These are phyloP conservation scores for Taphrina pruni DNA, from an alignment of 1,139 yeast genomes.

Conservation along the genomic window DNA sequence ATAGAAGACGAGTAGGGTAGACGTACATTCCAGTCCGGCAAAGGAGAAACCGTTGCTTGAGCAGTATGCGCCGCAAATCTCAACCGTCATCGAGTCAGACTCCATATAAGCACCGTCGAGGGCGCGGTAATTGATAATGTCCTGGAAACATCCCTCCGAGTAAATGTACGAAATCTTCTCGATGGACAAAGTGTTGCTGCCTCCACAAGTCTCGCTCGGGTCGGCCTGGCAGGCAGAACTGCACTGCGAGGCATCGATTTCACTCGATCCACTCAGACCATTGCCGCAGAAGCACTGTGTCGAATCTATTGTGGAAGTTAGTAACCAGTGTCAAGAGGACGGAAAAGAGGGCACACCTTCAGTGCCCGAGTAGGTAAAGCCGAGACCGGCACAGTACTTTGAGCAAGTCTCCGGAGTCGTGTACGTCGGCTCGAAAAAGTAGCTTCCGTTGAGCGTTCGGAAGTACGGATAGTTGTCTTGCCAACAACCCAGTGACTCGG, in stretches of 20 bases:
- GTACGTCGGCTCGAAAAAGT: constrained; percentile 23
- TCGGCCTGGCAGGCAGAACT: constrained; percentile 23
- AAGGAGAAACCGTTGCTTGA: neutral
- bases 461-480: constrained; percentile 9
- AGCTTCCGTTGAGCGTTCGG: constrained; percentile 19
- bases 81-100: constrained; percentile 18
- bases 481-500: constrained; percentile 9
- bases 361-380: constrained; percentile 15
- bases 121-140: constrained; percentile 27
- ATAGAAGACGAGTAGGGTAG: neutral
- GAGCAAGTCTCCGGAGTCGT: constrained; percentile 24
- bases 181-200: constrained; percentile 19
- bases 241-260: constrained; percentile 16
- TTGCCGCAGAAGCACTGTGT: constrained; percentile 24
- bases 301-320: neutral
- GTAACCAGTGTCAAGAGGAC: too few relatives aligned
- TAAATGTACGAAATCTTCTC: constrained; percentile 15
- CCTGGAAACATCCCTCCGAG: constrained; percentile 24
- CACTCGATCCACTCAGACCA: constrained; percentile 2
- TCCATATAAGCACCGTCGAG: constrained; percentile 4
- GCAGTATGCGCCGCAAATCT: constrained; percentile 5
- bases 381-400: constrained; percentile 25
- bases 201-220: constrained; percentile 27
- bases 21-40: constrained; percentile 18
- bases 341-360: neutral